phyloP scores from a whole-genome alignment of 371 early-diverging fungal genomes.

The Mucor indicus region DNA sequence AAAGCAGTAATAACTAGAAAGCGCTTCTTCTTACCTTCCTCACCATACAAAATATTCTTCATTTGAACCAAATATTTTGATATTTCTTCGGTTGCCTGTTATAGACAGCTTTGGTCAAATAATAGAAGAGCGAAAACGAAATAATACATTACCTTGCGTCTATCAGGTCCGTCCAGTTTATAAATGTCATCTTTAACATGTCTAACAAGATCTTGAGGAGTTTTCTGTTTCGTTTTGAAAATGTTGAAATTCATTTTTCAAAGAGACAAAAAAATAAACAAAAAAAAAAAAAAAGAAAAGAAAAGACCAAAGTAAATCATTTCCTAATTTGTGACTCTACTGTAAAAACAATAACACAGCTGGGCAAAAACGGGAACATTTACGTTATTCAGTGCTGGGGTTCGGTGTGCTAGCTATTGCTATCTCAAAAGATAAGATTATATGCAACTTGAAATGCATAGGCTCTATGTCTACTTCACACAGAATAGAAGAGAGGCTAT shows the following conservation, averaged over 20 bases:
- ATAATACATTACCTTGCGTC: constrained; percentile 58
- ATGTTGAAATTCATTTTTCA: constrained; percentile 41
- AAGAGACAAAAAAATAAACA: constrained; percentile 9
- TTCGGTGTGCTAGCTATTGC: too few relatives aligned
- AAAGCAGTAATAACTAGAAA: background rate
- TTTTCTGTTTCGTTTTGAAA: constrained; percentile 85
- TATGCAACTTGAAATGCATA: too few relatives aligned
- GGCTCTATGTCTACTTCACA: too few relatives aligned
- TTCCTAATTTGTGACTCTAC: too few relatives aligned
- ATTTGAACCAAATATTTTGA: constrained; percentile 88
- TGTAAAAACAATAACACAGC: too few relatives aligned
- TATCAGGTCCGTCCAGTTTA: constrained; percentile 67
- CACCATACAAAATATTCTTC: constrained; percentile 92
- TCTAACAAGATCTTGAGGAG: constrained; percentile 89
- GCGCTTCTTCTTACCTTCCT: constrained; percentile 77
- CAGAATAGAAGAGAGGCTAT: too few relatives aligned
- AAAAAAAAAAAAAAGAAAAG: constrained; percentile 9
- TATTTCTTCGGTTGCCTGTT: constrained; percentile 92
- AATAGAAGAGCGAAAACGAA: too few relatives aligned
- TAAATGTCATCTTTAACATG: constrained; percentile 80
- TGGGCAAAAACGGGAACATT: too few relatives aligned
- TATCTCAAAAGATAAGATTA: too few relatives aligned
- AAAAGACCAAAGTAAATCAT: too few relatives aligned
- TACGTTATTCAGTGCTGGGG: too few relatives aligned
- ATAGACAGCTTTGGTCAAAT: background rate